phyloP scores from a whole-genome alignment of 306 rosid species.

The Oxytropis ochrocephala region DNA sequence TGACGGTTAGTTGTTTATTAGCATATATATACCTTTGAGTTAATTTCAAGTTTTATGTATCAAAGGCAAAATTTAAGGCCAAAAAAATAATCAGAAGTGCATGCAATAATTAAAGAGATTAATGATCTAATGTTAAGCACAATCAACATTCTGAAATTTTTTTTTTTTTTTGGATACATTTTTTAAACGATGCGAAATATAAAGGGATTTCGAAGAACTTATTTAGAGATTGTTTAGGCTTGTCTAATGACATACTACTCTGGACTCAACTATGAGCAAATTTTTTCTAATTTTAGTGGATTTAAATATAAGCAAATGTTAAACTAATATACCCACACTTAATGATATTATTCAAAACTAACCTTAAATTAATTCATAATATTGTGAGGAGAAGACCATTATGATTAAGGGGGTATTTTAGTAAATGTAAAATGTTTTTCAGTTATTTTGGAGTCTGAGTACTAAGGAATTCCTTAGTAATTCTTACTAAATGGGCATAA shows the following conservation, averaged over 20 bases:
- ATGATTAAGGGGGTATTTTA: too few species aligned
- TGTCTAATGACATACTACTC: background rate
- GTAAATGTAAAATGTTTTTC: too few species aligned
- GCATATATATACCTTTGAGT: background rate
- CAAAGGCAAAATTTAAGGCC: constrained; percentile 1
- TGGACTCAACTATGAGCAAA: too few species aligned
- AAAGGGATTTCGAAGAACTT: background rate
- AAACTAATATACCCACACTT: too few species aligned
- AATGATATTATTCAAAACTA: too few species aligned
- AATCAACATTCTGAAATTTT: background rate
- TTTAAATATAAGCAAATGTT: too few species aligned
- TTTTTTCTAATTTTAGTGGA: too few species aligned
- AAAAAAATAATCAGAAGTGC: constrained; percentile 4
- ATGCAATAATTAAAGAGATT: constrained; percentile 8
- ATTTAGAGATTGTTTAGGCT: background rate
- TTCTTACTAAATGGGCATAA: too few species aligned
- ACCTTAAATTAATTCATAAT: too few species aligned
- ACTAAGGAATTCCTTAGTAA: too few species aligned
- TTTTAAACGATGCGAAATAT: constrained; percentile 7
- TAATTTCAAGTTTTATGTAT: constrained; percentile 4
- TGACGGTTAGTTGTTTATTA: background rate
- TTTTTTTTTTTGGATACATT: background rate
- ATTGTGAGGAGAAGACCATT: too few species aligned
- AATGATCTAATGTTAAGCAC: background rate
- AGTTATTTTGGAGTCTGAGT: too few species aligned